Conservation (phyloP, 768 basidiomycete genomes). For the Podaxis rugospora region DNA sequence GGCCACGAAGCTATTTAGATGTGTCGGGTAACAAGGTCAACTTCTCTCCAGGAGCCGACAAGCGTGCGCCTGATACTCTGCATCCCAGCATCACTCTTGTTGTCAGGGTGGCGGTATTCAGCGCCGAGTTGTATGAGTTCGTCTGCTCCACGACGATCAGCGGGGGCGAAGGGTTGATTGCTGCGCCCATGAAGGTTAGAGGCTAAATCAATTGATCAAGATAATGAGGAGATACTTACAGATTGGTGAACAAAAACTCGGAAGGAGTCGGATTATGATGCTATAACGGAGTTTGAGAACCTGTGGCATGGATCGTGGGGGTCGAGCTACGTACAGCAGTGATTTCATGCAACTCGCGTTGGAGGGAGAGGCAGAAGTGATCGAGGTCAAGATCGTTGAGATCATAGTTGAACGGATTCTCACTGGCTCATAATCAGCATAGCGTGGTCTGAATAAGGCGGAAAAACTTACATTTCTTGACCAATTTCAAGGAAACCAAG, state of each 20-base stretch:
- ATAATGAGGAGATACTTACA: constrained; percentile 19
- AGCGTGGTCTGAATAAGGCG: background rate
- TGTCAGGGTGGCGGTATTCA: constrained; percentile 30
- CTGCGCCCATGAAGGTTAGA: constrained; percentile 14
- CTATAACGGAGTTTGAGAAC: constrained; percentile 22
- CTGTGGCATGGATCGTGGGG: background rate
- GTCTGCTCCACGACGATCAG: constrained; percentile 51
- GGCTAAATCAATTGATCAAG: background rate
- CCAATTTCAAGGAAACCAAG: constrained; percentile 68
- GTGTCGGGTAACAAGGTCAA: constrained; percentile 32
- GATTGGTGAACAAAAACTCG: constrained; percentile 46
- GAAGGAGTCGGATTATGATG: constrained; percentile 53
- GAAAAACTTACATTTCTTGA: constrained; percentile 48
- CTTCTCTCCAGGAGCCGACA: constrained; percentile 37
- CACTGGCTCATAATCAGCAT: constrained; percentile 28
- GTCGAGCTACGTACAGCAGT: constrained; percentile 47
- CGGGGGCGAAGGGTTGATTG: constrained; percentile 72
- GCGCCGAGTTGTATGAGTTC: constrained; percentile 38
- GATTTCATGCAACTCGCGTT: constrained; percentile 68
- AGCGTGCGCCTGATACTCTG: constrained; percentile 34
- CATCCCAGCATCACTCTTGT: constrained; percentile 26
- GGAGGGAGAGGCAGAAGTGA: constrained; percentile 61
- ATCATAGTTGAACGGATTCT: constrained; percentile 68
- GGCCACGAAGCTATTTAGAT: background rate
- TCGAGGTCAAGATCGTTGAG: constrained; percentile 68